Conservation (phyloP, 139 green algal species). For the Tetraselmis striata region DNA sequence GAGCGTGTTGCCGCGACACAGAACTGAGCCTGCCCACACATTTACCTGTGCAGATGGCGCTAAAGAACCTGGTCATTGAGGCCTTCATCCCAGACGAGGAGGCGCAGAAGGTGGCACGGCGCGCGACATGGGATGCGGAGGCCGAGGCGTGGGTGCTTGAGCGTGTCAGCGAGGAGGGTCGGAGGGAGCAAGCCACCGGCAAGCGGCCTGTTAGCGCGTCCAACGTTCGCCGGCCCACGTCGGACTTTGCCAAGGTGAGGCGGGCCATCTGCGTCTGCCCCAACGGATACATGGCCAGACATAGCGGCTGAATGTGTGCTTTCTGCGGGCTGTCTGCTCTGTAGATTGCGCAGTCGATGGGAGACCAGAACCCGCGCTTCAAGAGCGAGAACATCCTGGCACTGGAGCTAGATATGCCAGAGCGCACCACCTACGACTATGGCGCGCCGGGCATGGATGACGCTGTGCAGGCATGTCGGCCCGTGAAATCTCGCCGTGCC, state of each 20-base stretch:
- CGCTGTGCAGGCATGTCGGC: not conserved
- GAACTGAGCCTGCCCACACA: too few relatives aligned
- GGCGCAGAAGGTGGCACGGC: conserved; percentile 52
- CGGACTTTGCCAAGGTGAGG: conserved; percentile 48
- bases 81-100: conserved; percentile 68
- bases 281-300: too few relatives aligned
- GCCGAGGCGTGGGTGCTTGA: conserved; percentile 60
- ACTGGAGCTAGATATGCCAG: conserved; percentile 67
- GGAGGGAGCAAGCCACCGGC: not conserved
- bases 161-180: conserved; percentile 11
- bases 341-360: conserved; percentile 14
- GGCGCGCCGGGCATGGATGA: not conserved
- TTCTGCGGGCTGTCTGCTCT: too few relatives aligned
- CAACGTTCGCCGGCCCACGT: conserved; percentile 32
- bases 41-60: conserved; percentile 58
- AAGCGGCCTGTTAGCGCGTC: conserved; percentile 9
- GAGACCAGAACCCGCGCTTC: conserved; percentile 69
- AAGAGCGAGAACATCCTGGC: conserved; percentile 73
- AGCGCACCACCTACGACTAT: conserved; percentile 58
- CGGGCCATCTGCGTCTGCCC: too few relatives aligned
- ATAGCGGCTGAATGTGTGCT: too few relatives aligned
- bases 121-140: conserved; percentile 63
- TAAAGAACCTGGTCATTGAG: conserved; percentile 75
- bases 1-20: too few relatives aligned
- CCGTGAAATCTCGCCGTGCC: too few relatives aligned